phyloP scores from a whole-genome alignment of 345 rosid genomes.

The Pugionium cornutum region DNA sequence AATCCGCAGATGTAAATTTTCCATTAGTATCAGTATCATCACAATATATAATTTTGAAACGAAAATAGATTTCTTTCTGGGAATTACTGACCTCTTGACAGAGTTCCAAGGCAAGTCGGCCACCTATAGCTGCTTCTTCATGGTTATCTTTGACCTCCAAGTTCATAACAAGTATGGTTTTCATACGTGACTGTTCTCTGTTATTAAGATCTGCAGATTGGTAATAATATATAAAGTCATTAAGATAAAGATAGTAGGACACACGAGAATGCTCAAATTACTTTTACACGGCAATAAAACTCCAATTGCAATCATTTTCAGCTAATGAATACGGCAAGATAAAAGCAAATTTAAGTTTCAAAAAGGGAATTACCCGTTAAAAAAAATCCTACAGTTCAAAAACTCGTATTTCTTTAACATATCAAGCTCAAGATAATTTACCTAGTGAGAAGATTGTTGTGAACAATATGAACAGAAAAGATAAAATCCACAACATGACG shows the following conservation, averaged over 20 bases:
- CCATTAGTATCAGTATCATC: constrained; percentile 1
- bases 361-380: background rate
- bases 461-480: background rate
- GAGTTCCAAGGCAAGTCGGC: constrained; percentile 74
- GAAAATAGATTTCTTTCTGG: background rate
- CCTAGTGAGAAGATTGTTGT: too few species aligned
- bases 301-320: background rate
- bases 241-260: background rate
- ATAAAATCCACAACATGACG: background rate
- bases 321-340: background rate
- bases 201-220: constrained; percentile 69
- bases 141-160: constrained; percentile 98
- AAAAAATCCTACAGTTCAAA: background rate
- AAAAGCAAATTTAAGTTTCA: background rate
- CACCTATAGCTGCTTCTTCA: constrained; percentile 95
- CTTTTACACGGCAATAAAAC: background rate
- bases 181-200: constrained; percentile 74
- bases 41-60: background rate
- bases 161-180: constrained; percentile 77
- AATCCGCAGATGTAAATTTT: background rate
- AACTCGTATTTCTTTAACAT: too few species aligned
- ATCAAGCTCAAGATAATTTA: too few species aligned
- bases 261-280: background rate
- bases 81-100: constrained; percentile 66
- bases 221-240: background rate